Percentiles rank a stretch among this genome's conserved stretches.
Evolutionary conservation across 208 protist genomes (phyloP).

Genomic region (Borovskyia barvae): DNA sequence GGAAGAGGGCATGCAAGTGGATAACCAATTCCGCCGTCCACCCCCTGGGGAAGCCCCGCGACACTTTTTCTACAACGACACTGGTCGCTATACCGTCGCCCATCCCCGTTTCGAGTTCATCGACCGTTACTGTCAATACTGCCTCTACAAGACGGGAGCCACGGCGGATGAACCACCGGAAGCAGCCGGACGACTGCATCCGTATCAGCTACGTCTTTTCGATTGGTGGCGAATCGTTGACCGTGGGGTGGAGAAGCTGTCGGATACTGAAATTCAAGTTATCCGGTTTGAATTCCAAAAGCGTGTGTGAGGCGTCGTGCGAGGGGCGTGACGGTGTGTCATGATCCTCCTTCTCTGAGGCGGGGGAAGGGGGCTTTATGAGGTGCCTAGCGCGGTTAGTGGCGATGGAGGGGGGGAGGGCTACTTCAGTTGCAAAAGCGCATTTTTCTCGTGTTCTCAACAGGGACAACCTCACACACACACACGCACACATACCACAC

Average conservation of each 20-base stretch:
- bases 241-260: conserved; percentile 43
- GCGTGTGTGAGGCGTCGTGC: neutral
- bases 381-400: neutral
- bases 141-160: conserved; percentile 68
- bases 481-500: too few species aligned
- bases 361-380: neutral
- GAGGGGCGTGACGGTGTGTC: neutral
- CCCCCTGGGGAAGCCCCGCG: conserved; percentile 33
- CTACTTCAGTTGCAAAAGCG: neutral
- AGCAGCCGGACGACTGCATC: conserved; percentile 23
- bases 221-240: conserved; percentile 69
- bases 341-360: too few species aligned
- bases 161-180: conserved; percentile 39
- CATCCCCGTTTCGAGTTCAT: conserved; percentile 80
- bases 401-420: neutral
- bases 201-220: conserved; percentile 45
- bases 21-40: conserved; percentile 49
- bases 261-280: conserved; percentile 80
- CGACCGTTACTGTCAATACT: conserved; percentile 85
- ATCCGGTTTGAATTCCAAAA: conserved; percentile 59
- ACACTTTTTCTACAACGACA: conserved; percentile 70
- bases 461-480: neutral
- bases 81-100: conserved; percentile 46
- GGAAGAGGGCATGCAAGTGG: conserved; percentile 26
- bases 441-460: neutral